Conservation (phyloP, 192 early-diverging fungal genomes). For the Gonapodya sp. region DNA sequence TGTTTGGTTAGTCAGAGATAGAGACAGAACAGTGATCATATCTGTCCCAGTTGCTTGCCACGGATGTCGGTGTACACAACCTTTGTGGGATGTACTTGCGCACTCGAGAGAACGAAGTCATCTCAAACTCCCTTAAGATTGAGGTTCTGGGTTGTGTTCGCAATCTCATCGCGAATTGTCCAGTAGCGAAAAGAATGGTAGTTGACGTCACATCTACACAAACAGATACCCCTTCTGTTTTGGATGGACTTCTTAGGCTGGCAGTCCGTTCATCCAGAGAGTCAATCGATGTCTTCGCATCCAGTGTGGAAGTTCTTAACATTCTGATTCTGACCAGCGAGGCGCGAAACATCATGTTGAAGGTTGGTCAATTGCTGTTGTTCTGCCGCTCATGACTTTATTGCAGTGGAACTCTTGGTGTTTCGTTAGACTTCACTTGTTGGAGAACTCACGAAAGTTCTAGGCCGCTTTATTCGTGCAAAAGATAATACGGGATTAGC, state of each 20-base stretch:
- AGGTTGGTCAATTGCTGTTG: too few species aligned
- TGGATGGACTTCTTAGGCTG: constrained; percentile 7
- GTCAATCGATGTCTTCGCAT: constrained; percentile 15
- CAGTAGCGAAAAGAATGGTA: constrained; percentile 14
- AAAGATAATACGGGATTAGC: neutral
- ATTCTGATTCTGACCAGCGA: constrained; percentile 21
- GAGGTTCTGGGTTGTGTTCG: constrained; percentile 24
- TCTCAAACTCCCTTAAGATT: neutral
- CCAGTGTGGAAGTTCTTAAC: constrained; percentile 19
- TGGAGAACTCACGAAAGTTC: neutral
- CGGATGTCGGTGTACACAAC: constrained; percentile 15
- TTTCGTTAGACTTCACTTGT: neutral
- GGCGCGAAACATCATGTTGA: constrained; percentile 16
- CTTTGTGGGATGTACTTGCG: neutral
- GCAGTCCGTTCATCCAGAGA: neutral
- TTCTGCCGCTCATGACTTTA: neutral
- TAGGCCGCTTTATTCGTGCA: neutral
- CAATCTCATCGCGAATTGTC: constrained; percentile 23
- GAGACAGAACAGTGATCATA: neutral
- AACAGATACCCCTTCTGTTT: neutral
- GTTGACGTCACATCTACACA: neutral
- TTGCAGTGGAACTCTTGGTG: neutral
- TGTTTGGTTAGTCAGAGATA: neutral
- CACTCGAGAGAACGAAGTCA: neutral
- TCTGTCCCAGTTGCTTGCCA: neutral